Conservation (phyloP, 306 rosid species). For the Dryas octopetala region DNA sequence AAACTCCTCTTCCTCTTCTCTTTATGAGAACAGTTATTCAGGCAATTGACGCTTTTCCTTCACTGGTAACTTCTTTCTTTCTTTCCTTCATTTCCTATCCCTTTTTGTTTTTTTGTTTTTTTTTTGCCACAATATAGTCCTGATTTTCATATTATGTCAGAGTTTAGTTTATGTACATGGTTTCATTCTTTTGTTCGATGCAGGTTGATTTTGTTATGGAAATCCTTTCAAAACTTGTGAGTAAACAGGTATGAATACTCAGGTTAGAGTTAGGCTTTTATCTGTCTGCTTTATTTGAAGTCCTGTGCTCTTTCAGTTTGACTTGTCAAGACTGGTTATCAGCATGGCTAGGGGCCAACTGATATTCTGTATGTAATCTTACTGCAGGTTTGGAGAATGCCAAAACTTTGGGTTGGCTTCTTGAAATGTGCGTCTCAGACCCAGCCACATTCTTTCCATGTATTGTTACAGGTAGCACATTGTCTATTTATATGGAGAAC, state of each 20-base stretch:
- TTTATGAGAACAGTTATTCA: conserved; percentile 99
- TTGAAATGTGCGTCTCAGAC: conserved; percentile 95
- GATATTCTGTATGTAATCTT: conserved; percentile 27
- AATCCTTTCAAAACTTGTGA: conserved; percentile 89
- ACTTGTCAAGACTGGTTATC: neutral
- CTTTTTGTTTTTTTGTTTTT: neutral
- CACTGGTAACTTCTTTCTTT: conserved; percentile 53
- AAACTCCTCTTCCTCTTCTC: conserved; percentile 93
- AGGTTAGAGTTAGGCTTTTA: neutral
- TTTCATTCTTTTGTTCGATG: conserved; percentile 29
- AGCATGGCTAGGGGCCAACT: conserved; percentile 19
- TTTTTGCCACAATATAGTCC: neutral
- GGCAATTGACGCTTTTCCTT: conserved; percentile 96
- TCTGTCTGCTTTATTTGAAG: neutral
- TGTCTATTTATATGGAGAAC: conserved; percentile 8
- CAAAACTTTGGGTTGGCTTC: conserved; percentile 97
- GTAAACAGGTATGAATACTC: conserved; percentile 63
- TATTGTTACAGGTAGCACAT: conserved; percentile 71
- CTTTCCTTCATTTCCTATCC: neutral
- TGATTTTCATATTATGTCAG: neutral
- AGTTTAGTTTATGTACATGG: neutral
- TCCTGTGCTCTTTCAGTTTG: conserved; percentile 3
- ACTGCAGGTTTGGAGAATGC: conserved; percentile 95
- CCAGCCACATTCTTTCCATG: conserved; percentile 92
- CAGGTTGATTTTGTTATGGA: conserved; percentile 99